Percentiles rank a stretch among this genome's conserved stretches.
Conservation (phyloP, 2,329 filamentous ascomycete species). For the Colletotrichum gloeosporioides region DNA sequence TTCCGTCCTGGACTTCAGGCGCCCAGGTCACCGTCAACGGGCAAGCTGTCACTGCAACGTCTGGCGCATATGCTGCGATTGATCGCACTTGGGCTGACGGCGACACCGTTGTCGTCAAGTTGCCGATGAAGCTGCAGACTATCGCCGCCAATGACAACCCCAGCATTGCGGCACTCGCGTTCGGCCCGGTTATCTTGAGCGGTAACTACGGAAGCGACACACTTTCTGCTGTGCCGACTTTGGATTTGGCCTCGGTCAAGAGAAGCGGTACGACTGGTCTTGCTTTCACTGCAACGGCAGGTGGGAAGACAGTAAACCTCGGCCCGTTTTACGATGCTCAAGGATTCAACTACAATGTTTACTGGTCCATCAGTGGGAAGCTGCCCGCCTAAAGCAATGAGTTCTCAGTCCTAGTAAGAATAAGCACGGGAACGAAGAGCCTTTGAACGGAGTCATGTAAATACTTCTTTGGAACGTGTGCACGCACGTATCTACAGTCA, state of each 20-base stretch:
- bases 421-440: too few relatives aligned
- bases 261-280: conserved; percentile 26
- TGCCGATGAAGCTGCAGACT: conserved; percentile 49
- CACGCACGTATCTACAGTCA: neutral
- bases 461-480: neutral
- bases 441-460: neutral
- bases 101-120: conserved; percentile 46
- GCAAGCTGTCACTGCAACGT: conserved; percentile 25
- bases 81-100: conserved; percentile 45
- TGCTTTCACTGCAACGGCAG: conserved; percentile 37
- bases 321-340: conserved; percentile 46
- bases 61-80: conserved; percentile 47
- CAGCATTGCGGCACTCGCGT: conserved; percentile 48
- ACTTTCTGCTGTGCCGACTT: conserved; percentile 29
- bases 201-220: conserved; percentile 47
- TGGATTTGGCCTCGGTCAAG: conserved; percentile 34
- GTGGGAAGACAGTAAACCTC: conserved; percentile 34
- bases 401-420: too few relatives aligned
- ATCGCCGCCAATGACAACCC: conserved; percentile 53
- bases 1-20: conserved; percentile 49
- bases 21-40: conserved; percentile 49
- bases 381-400: neutral
- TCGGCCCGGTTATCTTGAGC: conserved; percentile 49
- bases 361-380: conserved; percentile 34
- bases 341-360: conserved; percentile 47